Evolutionary conservation across 805 yeast genomes (phyloP), one percentile per base, ranked within the genome.

Genomic region (Barnettozyma pratensis): DNA sequence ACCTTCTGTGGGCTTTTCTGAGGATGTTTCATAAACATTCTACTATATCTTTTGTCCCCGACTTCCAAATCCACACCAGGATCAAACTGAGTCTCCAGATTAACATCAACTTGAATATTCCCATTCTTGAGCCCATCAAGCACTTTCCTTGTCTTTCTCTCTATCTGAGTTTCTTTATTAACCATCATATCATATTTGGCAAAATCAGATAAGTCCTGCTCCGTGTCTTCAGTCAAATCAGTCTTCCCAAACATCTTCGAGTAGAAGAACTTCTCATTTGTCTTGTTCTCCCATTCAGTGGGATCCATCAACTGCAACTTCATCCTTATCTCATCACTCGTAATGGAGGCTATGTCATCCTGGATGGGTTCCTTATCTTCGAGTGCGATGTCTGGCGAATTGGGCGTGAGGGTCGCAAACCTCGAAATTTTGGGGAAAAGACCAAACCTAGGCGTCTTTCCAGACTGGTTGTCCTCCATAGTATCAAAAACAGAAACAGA

Each of bases 171-270:
- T 42, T 70, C 74, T 43, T 58, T 50, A 37, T 61, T 60, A 1
- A 70, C 64, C 54, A 62, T 62, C n/a, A 51, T 41, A 42, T 70
- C 68, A 50, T 69, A 71, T 5, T 49, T 48, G 8, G 58, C 61
- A 46, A 70, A 71, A 50, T 70, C 75, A 28, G 56, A 49, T 2
- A 46, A 38, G 4, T 44, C 55, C 7, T 42, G 49, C 9, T 41
- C 53, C 8, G 34, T 31, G 11, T 49, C 52, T 2, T 46, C 54
- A 7, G 37, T 42, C 3, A 38, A 40, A 7, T 46, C 39, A 1
- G 49, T 37, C 26, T 31, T 40, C 6, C 39, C 59, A 35, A 54
- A 55, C 31, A 62, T 41, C 46, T 54, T 54, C 2, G 65, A 54
- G 44, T 59, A 56, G 51, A 59, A 66, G 51, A 65, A 65, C 46